These are phyloP conservation scores for Apiospora saccharicola DNA, from an alignment of 2,329 filamentous ascomycete species.

Conservation along the genomic window DNA sequence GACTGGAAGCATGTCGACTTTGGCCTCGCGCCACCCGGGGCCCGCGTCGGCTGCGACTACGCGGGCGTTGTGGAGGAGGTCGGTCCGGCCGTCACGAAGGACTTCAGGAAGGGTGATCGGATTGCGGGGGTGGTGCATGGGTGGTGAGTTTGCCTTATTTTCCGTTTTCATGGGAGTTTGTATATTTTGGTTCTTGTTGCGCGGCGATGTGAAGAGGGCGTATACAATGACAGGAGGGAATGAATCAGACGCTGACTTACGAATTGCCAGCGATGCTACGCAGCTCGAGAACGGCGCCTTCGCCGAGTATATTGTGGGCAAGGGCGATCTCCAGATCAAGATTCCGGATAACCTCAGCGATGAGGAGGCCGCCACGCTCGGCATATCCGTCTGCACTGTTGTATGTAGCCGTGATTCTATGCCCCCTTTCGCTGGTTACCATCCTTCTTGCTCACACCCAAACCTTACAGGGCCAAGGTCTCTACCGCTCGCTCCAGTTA, in stretches of 20 bases:
- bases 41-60: conserved; percentile 53
- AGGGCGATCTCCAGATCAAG: conserved; percentile 50
- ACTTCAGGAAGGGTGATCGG: conserved; percentile 56
- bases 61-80: conserved; percentile 55
- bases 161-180: neutral
- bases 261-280: conserved; percentile 38
- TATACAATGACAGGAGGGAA: too few species aligned
- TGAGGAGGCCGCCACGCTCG: conserved; percentile 54
- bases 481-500: conserved; percentile 55
- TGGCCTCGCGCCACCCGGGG: conserved; percentile 28
- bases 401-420: conserved; percentile 33
- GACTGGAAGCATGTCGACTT: conserved; percentile 45
- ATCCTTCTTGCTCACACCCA: neutral
- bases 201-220: neutral
- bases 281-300: conserved; percentile 53
- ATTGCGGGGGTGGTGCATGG: conserved; percentile 52
- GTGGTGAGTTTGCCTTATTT: conserved; percentile 26
- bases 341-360: conserved; percentile 54
- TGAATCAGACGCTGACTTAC: neutral
- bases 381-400: conserved; percentile 51
- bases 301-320: conserved; percentile 47
- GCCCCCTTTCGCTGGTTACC: too few species aligned
- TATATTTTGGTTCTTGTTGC: neutral
- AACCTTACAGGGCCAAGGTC: conserved; percentile 50
- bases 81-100: conserved; percentile 50